Evolutionary conservation across 345 rosid species (phyloP).

Genomic region (Ailanthus altissimus): DNA sequence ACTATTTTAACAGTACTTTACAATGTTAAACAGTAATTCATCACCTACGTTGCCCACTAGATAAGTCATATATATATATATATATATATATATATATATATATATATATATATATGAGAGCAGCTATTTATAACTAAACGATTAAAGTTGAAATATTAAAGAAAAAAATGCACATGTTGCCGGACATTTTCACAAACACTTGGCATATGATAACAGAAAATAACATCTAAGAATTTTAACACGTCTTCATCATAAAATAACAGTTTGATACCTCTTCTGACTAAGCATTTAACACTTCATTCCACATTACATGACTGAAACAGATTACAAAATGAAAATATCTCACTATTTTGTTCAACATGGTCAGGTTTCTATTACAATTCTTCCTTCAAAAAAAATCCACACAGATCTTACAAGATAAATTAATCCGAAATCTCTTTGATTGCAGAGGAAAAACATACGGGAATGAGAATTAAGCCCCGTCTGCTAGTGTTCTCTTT

Average conservation of each 20-base stretch:
- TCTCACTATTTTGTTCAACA: background rate
- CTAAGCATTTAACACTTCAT: background rate
- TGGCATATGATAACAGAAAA: too few relatives aligned
- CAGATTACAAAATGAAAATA: background rate
- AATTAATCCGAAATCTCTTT: background rate
- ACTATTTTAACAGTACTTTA: too few relatives aligned
- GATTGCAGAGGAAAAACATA: background rate
- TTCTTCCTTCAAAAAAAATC: constrained; percentile 1
- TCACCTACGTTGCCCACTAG: too few relatives aligned
- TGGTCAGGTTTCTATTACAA: background rate
- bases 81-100: too few relatives aligned
- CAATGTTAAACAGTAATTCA: too few relatives aligned
- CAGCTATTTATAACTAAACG: too few relatives aligned
- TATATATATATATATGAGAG: too few relatives aligned
- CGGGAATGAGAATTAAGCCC: constrained; percentile 38
- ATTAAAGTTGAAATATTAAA: too few relatives aligned
- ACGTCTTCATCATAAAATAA: background rate
- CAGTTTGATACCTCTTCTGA: background rate
- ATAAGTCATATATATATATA: too few relatives aligned
- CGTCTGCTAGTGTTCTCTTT: constrained; percentile 76
- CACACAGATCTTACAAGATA: background rate
- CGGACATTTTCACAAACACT: too few relatives aligned
- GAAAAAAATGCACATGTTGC: too few relatives aligned
- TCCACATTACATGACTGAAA: background rate
- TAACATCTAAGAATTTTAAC: background rate